These are phyloP conservation scores for Acer negundo DNA, from an alignment of 345 rosid genomes.

Conservation along the genomic window DNA sequence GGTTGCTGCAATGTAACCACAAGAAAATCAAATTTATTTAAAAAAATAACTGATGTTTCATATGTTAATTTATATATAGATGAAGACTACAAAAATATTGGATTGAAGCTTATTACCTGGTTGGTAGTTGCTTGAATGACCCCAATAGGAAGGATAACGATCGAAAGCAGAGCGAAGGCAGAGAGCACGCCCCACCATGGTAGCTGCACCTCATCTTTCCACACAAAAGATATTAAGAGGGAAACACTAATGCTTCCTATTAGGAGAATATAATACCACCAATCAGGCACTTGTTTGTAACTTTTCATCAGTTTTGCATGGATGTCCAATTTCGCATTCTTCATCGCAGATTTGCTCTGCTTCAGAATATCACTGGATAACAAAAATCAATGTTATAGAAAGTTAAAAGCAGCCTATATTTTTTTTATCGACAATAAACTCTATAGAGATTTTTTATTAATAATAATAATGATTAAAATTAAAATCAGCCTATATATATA, in stretches of 20 bases:
- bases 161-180: constrained; percentile 79
- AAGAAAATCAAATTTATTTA: not conserved
- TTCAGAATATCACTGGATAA: constrained; percentile 69
- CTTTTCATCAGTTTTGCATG: constrained; percentile 75
- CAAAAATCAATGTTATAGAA: constrained; percentile 11
- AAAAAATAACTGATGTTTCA: not conserved
- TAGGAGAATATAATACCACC: constrained; percentile 81
- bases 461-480: too few species aligned
- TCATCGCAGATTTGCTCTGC: constrained; percentile 81
- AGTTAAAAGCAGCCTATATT: not conserved
- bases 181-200: constrained; percentile 97
- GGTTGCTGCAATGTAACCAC: constrained; percentile 74
- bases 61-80: not conserved
- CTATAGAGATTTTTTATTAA: too few species aligned
- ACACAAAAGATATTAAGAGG: constrained; percentile 74
- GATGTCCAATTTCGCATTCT: constrained; percentile 69
- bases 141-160: constrained; percentile 96
- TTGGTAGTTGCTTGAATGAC: constrained; percentile 99
- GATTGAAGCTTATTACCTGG: constrained; percentile 51
- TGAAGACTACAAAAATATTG: not conserved
- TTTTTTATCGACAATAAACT: too few species aligned
- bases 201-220: constrained; percentile 77
- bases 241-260: constrained; percentile 61
- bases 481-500: constrained; percentile 16
- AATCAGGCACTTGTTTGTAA: constrained; percentile 91